These are phyloP conservation scores for Penicillium flavigenum DNA, from an alignment of 495 filamentous ascomycete species.

Conservation along the genomic window DNA sequence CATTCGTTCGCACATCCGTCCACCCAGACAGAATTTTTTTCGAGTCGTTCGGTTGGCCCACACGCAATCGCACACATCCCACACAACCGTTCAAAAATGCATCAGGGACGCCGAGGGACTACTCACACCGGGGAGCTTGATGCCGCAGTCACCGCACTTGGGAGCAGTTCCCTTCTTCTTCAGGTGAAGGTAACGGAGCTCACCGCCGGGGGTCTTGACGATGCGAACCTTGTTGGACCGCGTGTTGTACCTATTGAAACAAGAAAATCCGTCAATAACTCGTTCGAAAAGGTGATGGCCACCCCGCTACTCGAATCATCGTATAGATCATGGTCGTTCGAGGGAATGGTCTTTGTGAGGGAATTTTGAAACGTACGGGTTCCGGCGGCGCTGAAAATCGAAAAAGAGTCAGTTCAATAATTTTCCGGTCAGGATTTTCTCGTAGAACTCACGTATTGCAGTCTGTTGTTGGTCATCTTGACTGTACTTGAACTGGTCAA, in stretches of 20 bases:
- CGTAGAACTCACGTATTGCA: constrained; percentile 65
- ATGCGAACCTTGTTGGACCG: constrained; percentile 94
- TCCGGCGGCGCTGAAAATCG: constrained; percentile 69
- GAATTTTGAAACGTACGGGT: constrained; percentile 69
- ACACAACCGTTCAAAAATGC: constrained; percentile 18
- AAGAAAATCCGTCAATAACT: constrained; percentile 39
- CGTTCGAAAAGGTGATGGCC: constrained; percentile 13
- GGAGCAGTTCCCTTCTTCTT: constrained; percentile 96
- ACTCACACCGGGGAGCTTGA: constrained; percentile 93
- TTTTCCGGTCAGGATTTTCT: constrained; percentile 8
- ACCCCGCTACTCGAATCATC: constrained; percentile 16
- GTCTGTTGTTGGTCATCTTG: constrained; percentile 68
- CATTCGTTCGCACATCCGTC: constrained; percentile 9
- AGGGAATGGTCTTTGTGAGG: constrained; percentile 14
- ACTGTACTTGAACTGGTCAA: constrained; percentile 51
- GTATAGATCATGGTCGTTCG: constrained; percentile 22
- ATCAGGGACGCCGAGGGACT: constrained; percentile 26
- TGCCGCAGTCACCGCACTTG: constrained; percentile 98
- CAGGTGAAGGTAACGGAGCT: constrained; percentile 93
- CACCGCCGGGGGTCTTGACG: constrained; percentile 92
- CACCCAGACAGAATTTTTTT: constrained; percentile 18
- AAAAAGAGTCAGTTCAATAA: constrained; percentile 27
- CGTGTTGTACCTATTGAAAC: constrained; percentile 79
- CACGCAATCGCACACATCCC: constrained; percentile 21
- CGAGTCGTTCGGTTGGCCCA: constrained; percentile 16